Conservation (phyloP, 2,329 filamentous ascomycete genomes). For the Xylariaceae sp. region DNA sequence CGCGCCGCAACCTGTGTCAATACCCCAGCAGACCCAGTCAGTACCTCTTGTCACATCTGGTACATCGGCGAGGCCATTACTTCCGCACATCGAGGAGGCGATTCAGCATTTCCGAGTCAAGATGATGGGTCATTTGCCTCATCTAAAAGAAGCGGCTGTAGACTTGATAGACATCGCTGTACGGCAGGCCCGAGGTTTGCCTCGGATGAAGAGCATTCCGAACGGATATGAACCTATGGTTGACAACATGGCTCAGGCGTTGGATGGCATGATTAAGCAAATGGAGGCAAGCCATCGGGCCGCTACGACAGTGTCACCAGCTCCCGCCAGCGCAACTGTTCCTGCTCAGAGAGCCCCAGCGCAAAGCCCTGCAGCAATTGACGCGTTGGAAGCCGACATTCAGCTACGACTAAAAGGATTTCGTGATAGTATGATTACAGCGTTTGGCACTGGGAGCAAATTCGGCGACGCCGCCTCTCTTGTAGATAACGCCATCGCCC, state of each 20-base stretch:
- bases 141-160: conserved; percentile 26
- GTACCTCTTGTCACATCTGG: conserved; percentile 5
- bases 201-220: conserved; percentile 11
- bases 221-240: conserved; percentile 27
- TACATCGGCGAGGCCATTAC: conserved; percentile 14
- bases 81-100: conserved; percentile 28
- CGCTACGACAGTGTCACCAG: conserved; percentile 25
- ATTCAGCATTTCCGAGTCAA: conserved; percentile 29
- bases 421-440: conserved; percentile 28
- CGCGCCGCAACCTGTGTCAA: conserved; percentile 12
- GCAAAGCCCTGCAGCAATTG: conserved; percentile 22
- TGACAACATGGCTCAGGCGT: conserved; percentile 25
- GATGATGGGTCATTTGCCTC: conserved; percentile 26
- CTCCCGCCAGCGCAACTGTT: conserved; percentile 12
- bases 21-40: conserved; percentile 13
- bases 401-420: conserved; percentile 28
- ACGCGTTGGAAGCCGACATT: conserved; percentile 26
- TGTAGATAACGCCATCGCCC: conserved; percentile 31
- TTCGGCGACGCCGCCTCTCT: conserved; percentile 30
- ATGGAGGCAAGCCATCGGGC: conserved; percentile 23
- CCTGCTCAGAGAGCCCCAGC: conserved; percentile 21
- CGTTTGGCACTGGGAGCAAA: conserved; percentile 23
- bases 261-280: conserved; percentile 29
- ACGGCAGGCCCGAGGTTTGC: conserved; percentile 26
- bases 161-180: conserved; percentile 30